These are phyloP conservation scores for Verticillium nonalfalfae DNA, from an alignment of 2,329 filamentous ascomycete species.

Conservation along the genomic window DNA sequence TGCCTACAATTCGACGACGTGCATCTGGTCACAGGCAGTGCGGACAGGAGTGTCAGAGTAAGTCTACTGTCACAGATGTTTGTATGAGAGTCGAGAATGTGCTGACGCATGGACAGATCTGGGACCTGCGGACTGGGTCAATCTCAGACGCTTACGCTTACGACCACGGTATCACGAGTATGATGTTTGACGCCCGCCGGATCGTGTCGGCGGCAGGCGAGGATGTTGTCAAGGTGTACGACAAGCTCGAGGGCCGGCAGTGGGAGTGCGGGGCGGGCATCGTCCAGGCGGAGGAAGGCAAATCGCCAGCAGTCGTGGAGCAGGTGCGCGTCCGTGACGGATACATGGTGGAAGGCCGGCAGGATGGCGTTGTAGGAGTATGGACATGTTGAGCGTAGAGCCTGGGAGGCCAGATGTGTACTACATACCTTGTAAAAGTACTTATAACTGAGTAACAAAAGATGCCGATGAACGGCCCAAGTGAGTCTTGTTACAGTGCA, in stretches of 20 bases:
- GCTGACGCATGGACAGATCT: constrained; percentile 62
- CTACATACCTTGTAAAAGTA: neutral
- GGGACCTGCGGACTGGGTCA: constrained; percentile 93
- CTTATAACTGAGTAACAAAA: neutral
- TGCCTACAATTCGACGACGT: constrained; percentile 94
- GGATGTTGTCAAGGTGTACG: constrained; percentile 94
- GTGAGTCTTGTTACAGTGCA: too few species aligned
- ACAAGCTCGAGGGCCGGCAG: constrained; percentile 91
- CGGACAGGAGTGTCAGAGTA: constrained; percentile 90
- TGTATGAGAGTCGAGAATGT: neutral
- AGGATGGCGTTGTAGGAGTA: constrained; percentile 80
- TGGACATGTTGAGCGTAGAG: constrained; percentile 62
- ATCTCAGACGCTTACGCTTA: constrained; percentile 97
- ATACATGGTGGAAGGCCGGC: constrained; percentile 85
- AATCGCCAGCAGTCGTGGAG: constrained; percentile 66
- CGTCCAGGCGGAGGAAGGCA: constrained; percentile 58
- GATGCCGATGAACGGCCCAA: neutral
- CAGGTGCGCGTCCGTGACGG: constrained; percentile 87
- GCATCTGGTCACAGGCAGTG: constrained; percentile 86
- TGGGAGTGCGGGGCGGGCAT: constrained; percentile 93
- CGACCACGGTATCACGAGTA: constrained; percentile 82
- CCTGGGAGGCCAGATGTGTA: neutral
- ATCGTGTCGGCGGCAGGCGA: constrained; percentile 90
- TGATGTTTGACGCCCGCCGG: constrained; percentile 91
- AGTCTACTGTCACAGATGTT: constrained; percentile 28